phyloP scores from a whole-genome alignment of 2,329 filamentous ascomycete species.

The Clonostachys sp. region DNA sequence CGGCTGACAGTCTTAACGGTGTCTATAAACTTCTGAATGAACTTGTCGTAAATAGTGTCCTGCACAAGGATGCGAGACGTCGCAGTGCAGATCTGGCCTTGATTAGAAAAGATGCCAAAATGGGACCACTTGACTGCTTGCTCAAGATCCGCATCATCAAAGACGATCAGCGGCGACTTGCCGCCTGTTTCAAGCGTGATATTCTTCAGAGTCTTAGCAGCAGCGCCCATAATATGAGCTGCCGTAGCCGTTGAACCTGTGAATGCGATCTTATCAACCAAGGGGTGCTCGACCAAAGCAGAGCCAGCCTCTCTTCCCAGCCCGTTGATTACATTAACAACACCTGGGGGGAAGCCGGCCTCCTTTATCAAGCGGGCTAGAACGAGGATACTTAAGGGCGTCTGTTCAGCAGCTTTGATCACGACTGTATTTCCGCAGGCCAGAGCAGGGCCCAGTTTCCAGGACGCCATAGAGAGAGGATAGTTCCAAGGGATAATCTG shows the following conservation, averaged over 20 bases:
- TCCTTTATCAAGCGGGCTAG: conserved; percentile 62
- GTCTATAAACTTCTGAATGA: conserved; percentile 70
- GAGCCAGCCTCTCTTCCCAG: conserved; percentile 72
- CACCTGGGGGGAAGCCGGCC: conserved; percentile 70
- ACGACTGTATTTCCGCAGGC: conserved; percentile 65
- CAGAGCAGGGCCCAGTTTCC: conserved; percentile 72
- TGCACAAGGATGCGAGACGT: conserved; percentile 78
- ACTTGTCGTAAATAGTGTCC: conserved; percentile 78
- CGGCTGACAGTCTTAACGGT: conserved; percentile 60
- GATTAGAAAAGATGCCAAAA: conserved; percentile 57
- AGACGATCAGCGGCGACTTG: conserved; percentile 73
- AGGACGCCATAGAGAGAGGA: conserved; percentile 69
- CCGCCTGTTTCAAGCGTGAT: conserved; percentile 66
- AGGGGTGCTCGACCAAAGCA: conserved; percentile 67
- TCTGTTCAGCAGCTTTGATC: conserved; percentile 70
- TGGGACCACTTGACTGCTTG: conserved; percentile 71
- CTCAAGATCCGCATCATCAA: conserved; percentile 69
- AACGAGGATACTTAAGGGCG: conserved; percentile 61
- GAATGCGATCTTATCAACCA: conserved; percentile 74
- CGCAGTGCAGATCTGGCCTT: conserved; percentile 61
- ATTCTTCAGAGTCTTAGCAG: conserved; percentile 71
- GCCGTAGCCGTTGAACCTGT: conserved; percentile 68
- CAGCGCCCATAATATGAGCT: conserved; percentile 70
- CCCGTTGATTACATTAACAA: conserved; percentile 69
- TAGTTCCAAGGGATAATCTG: conserved; percentile 87